phyloP scores from a whole-genome alignment of 108 stramenopile species.

The Skeletonema costatum region DNA sequence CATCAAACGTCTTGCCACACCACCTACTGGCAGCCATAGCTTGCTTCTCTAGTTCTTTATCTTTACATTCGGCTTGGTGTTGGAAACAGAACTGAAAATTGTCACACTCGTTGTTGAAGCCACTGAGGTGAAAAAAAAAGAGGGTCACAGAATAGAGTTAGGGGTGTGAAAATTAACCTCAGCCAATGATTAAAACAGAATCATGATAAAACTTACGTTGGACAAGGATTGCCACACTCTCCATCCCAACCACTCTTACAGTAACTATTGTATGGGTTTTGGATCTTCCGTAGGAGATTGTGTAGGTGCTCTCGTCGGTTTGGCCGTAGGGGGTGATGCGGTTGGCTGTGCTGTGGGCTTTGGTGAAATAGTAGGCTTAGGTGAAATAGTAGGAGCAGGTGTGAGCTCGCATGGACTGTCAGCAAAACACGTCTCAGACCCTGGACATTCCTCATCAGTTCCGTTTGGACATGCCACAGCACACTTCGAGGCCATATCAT shows the following conservation, averaged over 20 bases:
- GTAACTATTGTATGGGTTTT: constrained; percentile 26
- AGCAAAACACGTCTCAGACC: constrained; percentile 30
- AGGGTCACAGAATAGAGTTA: not conserved
- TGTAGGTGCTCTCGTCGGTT: constrained; percentile 9
- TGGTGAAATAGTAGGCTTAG: not conserved
- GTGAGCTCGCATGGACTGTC: constrained; percentile 21
- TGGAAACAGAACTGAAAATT: not conserved
- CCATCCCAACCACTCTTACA: constrained; percentile 25
- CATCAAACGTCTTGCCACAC: not conserved
- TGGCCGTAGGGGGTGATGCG: not conserved
- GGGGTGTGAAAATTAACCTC: not conserved
- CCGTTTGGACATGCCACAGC: constrained; percentile 31
- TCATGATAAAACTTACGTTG: not conserved
- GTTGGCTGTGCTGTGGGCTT: not conserved
- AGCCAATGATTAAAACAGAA: not conserved
- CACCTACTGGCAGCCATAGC: not conserved
- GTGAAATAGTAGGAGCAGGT: not conserved
- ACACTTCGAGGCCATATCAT: constrained; percentile 38
- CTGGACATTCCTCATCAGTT: constrained; percentile 36
- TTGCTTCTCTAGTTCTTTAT: not conserved
- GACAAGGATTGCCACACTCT: constrained; percentile 28
- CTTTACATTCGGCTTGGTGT: not conserved
- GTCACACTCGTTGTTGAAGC: not conserved
- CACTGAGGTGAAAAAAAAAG: not conserved
- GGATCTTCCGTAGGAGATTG: constrained; percentile 16